Percentiles rank a stretch among this genome's conserved stretches.
Evolutionary conservation across 371 early-diverging fungal genomes (phyloP).

Genomic region (Dinochytrium kinnereticum): DNA sequence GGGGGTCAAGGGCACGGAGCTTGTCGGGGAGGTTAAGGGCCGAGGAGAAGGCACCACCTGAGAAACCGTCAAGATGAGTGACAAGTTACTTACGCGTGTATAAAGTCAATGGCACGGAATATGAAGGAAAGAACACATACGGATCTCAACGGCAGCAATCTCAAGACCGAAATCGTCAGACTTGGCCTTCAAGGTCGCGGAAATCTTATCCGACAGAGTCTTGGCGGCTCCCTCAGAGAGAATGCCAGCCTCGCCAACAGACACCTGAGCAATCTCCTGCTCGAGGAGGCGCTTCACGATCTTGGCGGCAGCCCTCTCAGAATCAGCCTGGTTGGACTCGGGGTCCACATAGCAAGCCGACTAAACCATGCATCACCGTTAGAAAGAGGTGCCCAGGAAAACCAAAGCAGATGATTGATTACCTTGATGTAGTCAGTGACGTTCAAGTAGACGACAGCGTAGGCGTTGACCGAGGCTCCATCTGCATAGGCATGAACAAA

Average conservation of each 20-base stretch:
- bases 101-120: too few relatives aligned
- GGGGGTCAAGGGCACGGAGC: conserved; percentile 57
- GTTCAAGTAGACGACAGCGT: conserved; percentile 52
- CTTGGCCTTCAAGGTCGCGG: conserved; percentile 43
- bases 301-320: conserved; percentile 57
- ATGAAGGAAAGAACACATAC: conserved; percentile 39
- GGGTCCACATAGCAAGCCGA: conserved; percentile 55
- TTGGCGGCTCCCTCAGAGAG: conserved; percentile 36
- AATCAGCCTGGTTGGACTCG: conserved; percentile 53
- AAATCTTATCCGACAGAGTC: conserved; percentile 44
- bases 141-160: conserved; percentile 49
- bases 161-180: conserved; percentile 45
- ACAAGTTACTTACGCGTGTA: too few relatives aligned
- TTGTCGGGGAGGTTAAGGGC: conserved; percentile 45
- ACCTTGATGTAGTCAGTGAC: conserved; percentile 51
- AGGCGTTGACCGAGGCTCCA: conserved; percentile 53
- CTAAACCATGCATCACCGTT: conserved; percentile 16
- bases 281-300: conserved; percentile 43
- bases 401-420: conserved; percentile 14
- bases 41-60: conserved; percentile 54
- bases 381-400: not conserved
- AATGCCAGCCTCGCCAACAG: conserved; percentile 28
- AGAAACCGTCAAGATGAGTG: not conserved
- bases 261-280: conserved; percentile 40
- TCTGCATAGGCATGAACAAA: too few relatives aligned